Percentiles rank a stretch among this genome's conserved stretches.
Evolutionary conservation across 192 early-diverging fungal genomes (phyloP).

Genomic region (Entophlyctis helioformis): DNA sequence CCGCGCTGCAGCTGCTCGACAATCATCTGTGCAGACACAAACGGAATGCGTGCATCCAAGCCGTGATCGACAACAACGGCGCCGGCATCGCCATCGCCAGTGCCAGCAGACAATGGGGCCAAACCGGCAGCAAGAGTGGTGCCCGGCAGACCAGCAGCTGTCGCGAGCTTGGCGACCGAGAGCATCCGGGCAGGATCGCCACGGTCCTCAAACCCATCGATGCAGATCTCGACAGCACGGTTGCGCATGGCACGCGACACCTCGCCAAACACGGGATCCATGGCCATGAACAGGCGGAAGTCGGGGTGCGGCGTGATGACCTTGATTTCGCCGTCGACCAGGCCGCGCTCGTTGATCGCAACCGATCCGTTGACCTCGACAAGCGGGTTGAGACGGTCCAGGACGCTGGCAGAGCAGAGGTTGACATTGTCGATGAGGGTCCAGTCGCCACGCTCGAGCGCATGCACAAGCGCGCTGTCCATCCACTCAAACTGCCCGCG

Average conservation of each 20-base stretch:
- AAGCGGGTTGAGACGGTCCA: constrained; percentile 90
- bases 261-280: constrained; percentile 86
- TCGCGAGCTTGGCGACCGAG: no score
- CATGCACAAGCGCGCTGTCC: constrained; percentile 83
- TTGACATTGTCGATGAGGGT: constrained; percentile 93
- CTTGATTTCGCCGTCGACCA: constrained; percentile 60
- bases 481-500: constrained; percentile 93
- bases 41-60: not conserved
- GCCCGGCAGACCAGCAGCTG: not conserved
- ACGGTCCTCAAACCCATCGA: constrained; percentile 23
- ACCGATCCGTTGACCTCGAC: constrained; percentile 82
- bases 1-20: no score
- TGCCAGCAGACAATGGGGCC: no score
- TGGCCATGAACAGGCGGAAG: constrained; percentile 93
- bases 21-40: no score
- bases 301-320: constrained; percentile 72
- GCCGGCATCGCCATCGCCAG: no score
- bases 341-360: constrained; percentile 82
- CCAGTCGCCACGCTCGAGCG: constrained; percentile 85
- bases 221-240: constrained; percentile 83
- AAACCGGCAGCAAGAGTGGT: no score
- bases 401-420: constrained; percentile 82
- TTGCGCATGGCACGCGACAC: constrained; percentile 96
- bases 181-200: no score
- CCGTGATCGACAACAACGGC: not conserved